Conservation (phyloP, 192 early-diverging fungal species). For the Thamnidium elegans region DNA sequence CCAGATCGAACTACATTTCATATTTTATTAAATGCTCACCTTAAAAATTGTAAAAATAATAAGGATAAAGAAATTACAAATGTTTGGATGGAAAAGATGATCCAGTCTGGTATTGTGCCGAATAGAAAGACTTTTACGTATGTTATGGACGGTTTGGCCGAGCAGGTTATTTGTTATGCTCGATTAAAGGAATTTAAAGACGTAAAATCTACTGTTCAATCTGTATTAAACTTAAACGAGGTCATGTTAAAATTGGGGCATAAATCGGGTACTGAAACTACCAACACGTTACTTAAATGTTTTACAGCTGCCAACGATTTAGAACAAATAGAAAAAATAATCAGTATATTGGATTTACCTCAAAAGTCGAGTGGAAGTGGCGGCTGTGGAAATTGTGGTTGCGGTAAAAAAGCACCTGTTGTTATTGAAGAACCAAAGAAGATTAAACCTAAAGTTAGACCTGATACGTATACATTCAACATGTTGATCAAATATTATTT, state of each 20-base stretch:
- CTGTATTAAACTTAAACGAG: not conserved
- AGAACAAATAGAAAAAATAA: not conserved
- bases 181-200: not conserved
- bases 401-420: not conserved
- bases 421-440: not conserved
- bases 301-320: not conserved
- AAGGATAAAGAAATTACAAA: not conserved
- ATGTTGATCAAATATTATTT: constrained; percentile 20
- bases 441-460: not conserved
- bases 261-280: not conserved
- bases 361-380: not conserved
- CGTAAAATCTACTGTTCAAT: not conserved
- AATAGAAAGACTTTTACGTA: constrained; percentile 18
- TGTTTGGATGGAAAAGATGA: constrained; percentile 26
- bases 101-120: constrained; percentile 9
- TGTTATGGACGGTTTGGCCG: constrained; percentile 11
- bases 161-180: constrained; percentile 12
- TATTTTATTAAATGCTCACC: constrained; percentile 7
- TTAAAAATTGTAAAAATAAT: constrained; percentile 9
- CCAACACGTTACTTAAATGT: constrained; percentile 10
- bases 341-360: not conserved
- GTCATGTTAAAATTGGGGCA: constrained; percentile 15
- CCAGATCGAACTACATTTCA: constrained; percentile 25
- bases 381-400: constrained; percentile 9
- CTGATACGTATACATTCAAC: constrained; percentile 24